Percentiles rank a stretch among this genome's conserved stretches.
Conservation (phyloP, 768 basidiomycete species). For the Cyclocybe cylindracea region DNA sequence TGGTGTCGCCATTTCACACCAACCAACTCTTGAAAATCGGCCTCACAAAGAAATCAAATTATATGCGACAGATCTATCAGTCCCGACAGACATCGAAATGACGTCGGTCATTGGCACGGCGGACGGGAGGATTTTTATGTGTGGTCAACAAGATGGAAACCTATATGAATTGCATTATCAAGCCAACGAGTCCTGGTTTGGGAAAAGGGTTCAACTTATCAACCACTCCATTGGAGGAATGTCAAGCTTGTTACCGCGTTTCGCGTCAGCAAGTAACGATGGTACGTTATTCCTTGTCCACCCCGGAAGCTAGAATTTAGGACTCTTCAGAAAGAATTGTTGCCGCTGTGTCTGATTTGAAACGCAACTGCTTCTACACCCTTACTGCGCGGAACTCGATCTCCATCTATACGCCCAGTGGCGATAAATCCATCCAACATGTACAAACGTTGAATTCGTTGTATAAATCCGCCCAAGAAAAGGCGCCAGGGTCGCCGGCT, state of each 20-base stretch:
- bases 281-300: constrained; percentile 40
- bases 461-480: constrained; percentile 77
- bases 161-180: constrained; percentile 94
- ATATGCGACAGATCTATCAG: constrained; percentile 85
- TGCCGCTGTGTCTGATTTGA: constrained; percentile 63
- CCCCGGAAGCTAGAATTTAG: too few relatives aligned
- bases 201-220: constrained; percentile 78
- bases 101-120: constrained; percentile 74
- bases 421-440: constrained; percentile 69
- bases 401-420: constrained; percentile 61
- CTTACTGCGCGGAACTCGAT: constrained; percentile 67
- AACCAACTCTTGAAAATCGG: constrained; percentile 39
- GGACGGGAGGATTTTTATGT: constrained; percentile 91
- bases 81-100: constrained; percentile 85
- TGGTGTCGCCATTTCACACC: constrained; percentile 65
- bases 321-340: constrained; percentile 64
- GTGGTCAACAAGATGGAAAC: constrained; percentile 80
- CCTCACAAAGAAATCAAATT: constrained; percentile 77
- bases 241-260: constrained; percentile 77
- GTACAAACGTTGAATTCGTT: constrained; percentile 76
- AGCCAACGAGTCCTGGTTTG: constrained; percentile 90
- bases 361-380: constrained; percentile 77
- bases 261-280: constrained; percentile 61
- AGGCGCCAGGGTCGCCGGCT: constrained; percentile 75
- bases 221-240: constrained; percentile 85